Base-by-base conservation (phyloP, 257 asterid species). In the Ocimum tenuiflorum region DNA sequence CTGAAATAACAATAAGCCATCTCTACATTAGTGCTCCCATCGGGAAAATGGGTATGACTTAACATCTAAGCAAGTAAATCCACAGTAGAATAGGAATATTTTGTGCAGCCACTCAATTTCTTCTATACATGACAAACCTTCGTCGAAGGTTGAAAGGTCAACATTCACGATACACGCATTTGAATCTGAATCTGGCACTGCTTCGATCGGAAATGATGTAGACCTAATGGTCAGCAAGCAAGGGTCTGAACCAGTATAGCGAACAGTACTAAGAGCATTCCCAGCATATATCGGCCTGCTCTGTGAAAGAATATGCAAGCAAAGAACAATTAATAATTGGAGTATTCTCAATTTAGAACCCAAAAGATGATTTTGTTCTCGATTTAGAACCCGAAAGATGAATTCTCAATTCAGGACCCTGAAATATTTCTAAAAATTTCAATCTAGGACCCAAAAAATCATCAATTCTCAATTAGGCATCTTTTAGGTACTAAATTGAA, bases 241-340 rank as follows among this genome's bases (percentile, higher is more conserved):
- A 43, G 99, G 99, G 72, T 72, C 72, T 68, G 90, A 76, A 69
- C 97, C 99, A 41, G 83, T 79, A 77, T 89, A 92, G 55, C 78
- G 87, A 27, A 92, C 94, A 14, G 96, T 90, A 76, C 86, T 80
- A 63, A 92, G 95, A 67, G 99, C 97, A 82, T 92, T 92, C 39
- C 97, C 97, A 68, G 99, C 99, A 82, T 92, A 92, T 65, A 86
- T 86, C 45, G 99, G 97, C 80, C 99, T 90, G 86, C 57, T 75
- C 84, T 47, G 70, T 29, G 69, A 63, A 76, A 73, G 63, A 76
- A 61, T 56, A 27, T 12, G 45, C 47, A 48, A 22, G 45, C 36
- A 68, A 56, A 70, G 61, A 48, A 43, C 59, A 63, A 45, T 54
- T 23, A 55, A 56, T 46, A 27, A 1, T 27, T 4, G 31, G n/a